These are phyloP conservation scores for Crotalaria pallida DNA, from an alignment of 306 rosid species.

Conservation along the genomic window DNA sequence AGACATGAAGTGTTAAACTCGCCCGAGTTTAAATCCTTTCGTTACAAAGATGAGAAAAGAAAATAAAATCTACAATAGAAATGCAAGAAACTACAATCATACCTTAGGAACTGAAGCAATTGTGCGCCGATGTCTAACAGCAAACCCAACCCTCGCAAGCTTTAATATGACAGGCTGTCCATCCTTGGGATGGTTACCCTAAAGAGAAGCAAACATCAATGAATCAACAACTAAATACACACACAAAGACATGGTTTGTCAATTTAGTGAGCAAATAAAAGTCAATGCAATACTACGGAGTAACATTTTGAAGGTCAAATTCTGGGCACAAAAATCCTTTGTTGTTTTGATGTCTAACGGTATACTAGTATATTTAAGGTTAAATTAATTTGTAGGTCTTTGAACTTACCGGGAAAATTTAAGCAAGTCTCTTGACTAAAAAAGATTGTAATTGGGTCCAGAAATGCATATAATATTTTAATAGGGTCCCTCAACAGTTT, in stretches of 20 bases:
- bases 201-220: slow-evolving; percentile 22
- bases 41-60: not conserved
- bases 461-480: no score
- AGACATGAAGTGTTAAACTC: no score
- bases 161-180: slow-evolving; percentile 66
- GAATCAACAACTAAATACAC: not conserved
- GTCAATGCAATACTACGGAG: no score
- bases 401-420: no score
- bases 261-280: slow-evolving; percentile 4
- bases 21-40: no score
- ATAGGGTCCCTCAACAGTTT: no score
- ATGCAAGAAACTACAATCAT: slow-evolving; percentile 1
- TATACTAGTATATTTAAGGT: not conserved
- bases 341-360: not conserved
- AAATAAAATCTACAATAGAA: not conserved
- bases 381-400: no score
- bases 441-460: no score
- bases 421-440: no score
- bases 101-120: slow-evolving; percentile 69
- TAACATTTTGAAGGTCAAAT: not conserved
- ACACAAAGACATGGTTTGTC: not conserved
- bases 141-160: slow-evolving; percentile 55
- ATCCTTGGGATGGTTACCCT: slow-evolving; percentile 90
- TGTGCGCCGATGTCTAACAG: slow-evolving; percentile 53
- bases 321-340: not conserved